A percentile compares a stretch with the other conserved stretches of the same genome.
phyloP scores from a whole-genome alignment of 805 yeast genomes.

The Pichia occidentalis region DNA sequence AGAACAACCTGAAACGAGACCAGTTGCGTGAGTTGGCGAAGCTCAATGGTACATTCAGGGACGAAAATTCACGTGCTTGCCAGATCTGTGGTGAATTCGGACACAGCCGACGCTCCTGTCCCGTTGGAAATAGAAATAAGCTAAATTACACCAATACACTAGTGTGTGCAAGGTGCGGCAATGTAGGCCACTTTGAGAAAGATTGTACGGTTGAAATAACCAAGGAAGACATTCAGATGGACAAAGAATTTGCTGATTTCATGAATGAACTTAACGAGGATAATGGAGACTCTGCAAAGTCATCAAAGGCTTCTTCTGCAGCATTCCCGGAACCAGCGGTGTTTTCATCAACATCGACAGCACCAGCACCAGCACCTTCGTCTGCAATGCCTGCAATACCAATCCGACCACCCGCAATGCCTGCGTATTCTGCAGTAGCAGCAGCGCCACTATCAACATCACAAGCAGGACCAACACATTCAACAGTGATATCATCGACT shows the following conservation, averaged over 20 bases:
- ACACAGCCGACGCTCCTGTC: conserved; percentile 62
- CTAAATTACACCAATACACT: conserved; percentile 45
- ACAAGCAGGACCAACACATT: no score
- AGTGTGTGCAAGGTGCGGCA: conserved; percentile 74
- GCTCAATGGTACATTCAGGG: conserved; percentile 85
- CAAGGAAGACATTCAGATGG: conserved; percentile 28
- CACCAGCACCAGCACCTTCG: conserved; percentile 12
- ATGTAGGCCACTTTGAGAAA: conserved; percentile 77
- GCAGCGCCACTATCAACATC: no score
- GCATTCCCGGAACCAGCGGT: conserved; percentile 5
- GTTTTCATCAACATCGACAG: conserved; percentile 4
- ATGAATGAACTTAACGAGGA: conserved; percentile 42
- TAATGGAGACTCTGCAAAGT: no score
- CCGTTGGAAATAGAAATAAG: no score
- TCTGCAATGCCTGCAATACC: no score
- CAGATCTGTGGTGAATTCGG: conserved; percentile 60
- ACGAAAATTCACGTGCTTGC: conserved; percentile 59
- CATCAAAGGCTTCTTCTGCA: no score
- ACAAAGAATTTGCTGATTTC: conserved; percentile 44
- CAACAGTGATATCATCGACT: conserved; percentile 12
- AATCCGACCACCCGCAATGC: no score
- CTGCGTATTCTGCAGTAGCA: no score
- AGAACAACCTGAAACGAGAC: conserved; percentile 82
- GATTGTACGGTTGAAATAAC: conserved; percentile 66
- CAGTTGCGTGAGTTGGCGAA: conserved; percentile 91